phyloP scores from a whole-genome alignment of 441 rosid species.

The Adansonia grandidieri region DNA sequence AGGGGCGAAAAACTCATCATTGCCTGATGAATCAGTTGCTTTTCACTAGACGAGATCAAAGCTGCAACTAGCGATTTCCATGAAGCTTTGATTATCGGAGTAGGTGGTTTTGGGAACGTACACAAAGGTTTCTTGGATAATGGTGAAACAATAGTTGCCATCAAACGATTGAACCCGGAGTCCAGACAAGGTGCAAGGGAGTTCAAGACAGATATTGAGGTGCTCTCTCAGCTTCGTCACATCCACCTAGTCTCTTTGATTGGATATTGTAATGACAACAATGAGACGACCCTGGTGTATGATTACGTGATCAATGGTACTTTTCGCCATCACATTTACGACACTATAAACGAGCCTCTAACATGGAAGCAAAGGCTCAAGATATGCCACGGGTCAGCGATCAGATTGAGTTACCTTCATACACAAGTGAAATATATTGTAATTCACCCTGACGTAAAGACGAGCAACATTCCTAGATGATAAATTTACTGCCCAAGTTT shows the following conservation, averaged over 20 bases:
- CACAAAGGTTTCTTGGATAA: conserved; percentile 33
- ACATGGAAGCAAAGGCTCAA: conserved; percentile 42
- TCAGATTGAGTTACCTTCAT: conserved; percentile 21
- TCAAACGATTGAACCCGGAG: conserved; percentile 40
- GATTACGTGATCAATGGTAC: conserved; percentile 44
- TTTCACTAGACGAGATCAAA: conserved; percentile 38
- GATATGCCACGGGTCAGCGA: conserved; percentile 39
- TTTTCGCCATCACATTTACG: conserved; percentile 36
- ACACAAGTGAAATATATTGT: conserved; percentile 12
- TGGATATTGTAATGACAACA: conserved; percentile 43
- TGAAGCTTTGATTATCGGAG: conserved; percentile 36
- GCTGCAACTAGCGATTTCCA: conserved; percentile 43
- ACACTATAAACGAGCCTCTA: conserved; percentile 29
- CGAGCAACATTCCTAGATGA: conserved; percentile 14
- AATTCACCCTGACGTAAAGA: conserved; percentile 10
- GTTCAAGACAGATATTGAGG: conserved; percentile 44
- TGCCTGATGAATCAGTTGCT: conserved; percentile 24
- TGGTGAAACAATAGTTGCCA: conserved; percentile 26
- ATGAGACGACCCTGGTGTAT: conserved; percentile 46
- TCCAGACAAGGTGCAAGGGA: conserved; percentile 49
- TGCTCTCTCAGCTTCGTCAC: conserved; percentile 48
- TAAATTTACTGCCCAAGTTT: background rate
- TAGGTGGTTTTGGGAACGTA: conserved; percentile 39
- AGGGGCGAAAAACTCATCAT: background rate
- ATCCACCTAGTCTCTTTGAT: conserved; percentile 43